Percentiles rank a stretch among this genome's conserved stretches.
Evolutionary conservation across 2,329 filamentous ascomycete species (phyloP).

Genomic region (Trichoderma semiorbis): DNA sequence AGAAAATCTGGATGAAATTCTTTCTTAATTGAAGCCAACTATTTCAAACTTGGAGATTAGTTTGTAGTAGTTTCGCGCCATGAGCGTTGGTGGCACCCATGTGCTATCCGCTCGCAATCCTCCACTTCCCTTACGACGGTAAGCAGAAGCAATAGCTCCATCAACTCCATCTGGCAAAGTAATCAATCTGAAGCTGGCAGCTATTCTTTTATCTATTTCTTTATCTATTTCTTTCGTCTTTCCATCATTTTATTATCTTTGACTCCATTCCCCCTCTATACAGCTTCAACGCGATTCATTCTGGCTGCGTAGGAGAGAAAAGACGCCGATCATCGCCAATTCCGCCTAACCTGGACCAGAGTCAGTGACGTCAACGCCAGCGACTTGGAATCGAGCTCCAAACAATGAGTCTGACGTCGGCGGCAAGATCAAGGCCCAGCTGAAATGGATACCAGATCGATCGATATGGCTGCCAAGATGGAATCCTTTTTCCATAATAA

Average conservation of each 20-base stretch:
- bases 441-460: neutral
- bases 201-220: neutral
- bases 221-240: neutral
- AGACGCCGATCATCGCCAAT: neutral
- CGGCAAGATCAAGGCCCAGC: neutral
- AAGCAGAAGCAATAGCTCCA: neutral
- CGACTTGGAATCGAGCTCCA: neutral
- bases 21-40: neutral
- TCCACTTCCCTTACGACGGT: neutral
- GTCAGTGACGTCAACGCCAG: neutral
- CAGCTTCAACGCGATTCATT: neutral
- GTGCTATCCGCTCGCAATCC: neutral
- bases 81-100: neutral
- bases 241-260: neutral
- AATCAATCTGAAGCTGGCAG: neutral
- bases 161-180: neutral
- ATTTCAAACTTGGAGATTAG: neutral
- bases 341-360: neutral
- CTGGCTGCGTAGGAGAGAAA: neutral
- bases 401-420: constrained; percentile 13
- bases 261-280: neutral
- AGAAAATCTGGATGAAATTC: neutral
- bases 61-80: neutral
- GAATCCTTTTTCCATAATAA: neutral
- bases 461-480: neutral